These are phyloP conservation scores for Arthroderma sp. DNA, from an alignment of 2,329 filamentous ascomycete species.

Conservation along the genomic window DNA sequence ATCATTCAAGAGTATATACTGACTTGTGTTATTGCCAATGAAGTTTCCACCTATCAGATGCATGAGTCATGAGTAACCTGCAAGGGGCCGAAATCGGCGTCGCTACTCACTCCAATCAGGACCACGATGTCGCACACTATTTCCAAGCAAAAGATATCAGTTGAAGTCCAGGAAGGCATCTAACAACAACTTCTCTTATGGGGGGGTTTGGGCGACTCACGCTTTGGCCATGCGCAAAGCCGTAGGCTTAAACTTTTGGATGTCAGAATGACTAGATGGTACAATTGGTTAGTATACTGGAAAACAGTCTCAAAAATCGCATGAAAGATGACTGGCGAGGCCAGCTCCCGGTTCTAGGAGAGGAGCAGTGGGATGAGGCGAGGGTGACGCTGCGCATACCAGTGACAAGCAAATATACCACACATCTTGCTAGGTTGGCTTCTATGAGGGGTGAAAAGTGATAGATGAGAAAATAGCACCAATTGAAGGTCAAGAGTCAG, in stretches of 20 bases:
- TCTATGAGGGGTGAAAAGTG: no score
- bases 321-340: no score
- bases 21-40: slow-evolving; percentile 83
- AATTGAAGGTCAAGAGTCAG: slow-evolving; percentile 1
- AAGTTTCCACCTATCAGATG: slow-evolving; percentile 66
- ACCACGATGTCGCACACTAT: slow-evolving; percentile 82
- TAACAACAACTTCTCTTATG: background rate
- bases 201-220: slow-evolving; percentile 41
- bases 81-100: background rate
- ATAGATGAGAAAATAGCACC: no score
- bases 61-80: background rate
- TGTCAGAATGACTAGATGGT: slow-evolving; percentile 63
- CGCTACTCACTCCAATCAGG: slow-evolving; percentile 86
- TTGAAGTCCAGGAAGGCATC: background rate
- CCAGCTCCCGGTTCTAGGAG: background rate
- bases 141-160: background rate
- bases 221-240: slow-evolving; percentile 88
- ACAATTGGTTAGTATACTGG: background rate
- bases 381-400: slow-evolving; percentile 42
- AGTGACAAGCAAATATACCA: slow-evolving; percentile 92
- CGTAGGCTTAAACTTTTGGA: slow-evolving; percentile 90
- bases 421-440: slow-evolving; percentile 53
- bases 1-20: slow-evolving; percentile 18
- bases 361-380: slow-evolving; percentile 4
- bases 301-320: background rate